These are phyloP conservation scores for Akanthomyces uredinophilus DNA, from an alignment of 2,329 filamentous ascomycete species.

Conservation along the genomic window DNA sequence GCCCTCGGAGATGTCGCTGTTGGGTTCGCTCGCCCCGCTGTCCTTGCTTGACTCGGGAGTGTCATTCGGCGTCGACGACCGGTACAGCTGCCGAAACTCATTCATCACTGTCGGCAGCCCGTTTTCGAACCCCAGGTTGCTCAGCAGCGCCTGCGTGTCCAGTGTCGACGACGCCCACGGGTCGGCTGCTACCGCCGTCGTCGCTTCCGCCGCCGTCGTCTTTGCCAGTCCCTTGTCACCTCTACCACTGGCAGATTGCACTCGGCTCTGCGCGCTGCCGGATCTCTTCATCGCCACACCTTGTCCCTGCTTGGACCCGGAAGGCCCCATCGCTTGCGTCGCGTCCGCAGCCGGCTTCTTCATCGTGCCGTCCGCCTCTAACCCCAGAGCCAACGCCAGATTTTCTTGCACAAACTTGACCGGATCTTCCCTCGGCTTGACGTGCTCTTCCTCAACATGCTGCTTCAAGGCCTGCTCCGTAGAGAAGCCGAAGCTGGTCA, in stretches of 20 bases:
- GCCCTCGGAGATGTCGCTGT: constrained; percentile 56
- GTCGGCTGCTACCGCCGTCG: constrained; percentile 17
- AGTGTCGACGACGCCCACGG: constrained; percentile 42
- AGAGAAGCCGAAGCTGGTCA: constrained; percentile 43
- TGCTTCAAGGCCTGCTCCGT: constrained; percentile 48
- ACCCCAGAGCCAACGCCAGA: constrained; percentile 42
- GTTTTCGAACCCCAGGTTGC: constrained; percentile 30
- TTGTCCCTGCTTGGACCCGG: constrained; percentile 43
- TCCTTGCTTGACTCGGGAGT: constrained; percentile 62
- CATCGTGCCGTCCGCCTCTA: constrained; percentile 45
- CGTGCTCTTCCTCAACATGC: constrained; percentile 56
- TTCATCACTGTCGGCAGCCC: constrained; percentile 42
- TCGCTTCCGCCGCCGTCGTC: constrained; percentile 19
- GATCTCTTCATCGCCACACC: constrained; percentile 48
- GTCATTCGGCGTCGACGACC: constrained; percentile 54
- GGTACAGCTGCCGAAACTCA: constrained; percentile 47
- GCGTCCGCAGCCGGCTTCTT: constrained; percentile 26
- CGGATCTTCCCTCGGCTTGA: constrained; percentile 51
- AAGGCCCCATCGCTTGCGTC: constrained; percentile 32
- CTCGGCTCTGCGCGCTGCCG: constrained; percentile 40
- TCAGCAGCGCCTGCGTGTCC: constrained; percentile 42
- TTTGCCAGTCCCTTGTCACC: constrained; percentile 25
- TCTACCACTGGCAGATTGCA: constrained; percentile 24
- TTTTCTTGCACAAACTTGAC: constrained; percentile 47
- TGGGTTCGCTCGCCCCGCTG: constrained; percentile 53